Base-by-base conservation (phyloP, 192 early-diverging fungal genomes). In the Obelidium mucronatum region DNA sequence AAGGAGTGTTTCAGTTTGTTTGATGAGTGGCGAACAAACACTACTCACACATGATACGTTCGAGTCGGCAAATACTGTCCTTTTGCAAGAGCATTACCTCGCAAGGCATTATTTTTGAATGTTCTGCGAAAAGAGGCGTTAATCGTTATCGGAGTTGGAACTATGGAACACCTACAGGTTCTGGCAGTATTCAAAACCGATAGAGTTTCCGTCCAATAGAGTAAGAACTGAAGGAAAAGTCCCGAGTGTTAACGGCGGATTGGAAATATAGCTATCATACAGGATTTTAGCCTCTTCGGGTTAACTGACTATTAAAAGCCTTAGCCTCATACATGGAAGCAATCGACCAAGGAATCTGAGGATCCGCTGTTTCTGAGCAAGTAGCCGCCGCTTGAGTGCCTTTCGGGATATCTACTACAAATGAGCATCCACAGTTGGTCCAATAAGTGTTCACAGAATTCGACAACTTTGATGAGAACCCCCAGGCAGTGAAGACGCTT, bases 91-190 rank as follows among this genome's bases (percentile, higher is more conserved):
- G 72, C 72, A 48, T 36, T 44, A 15, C 72, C 72, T 8, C 6
- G 34, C 13, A 74, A 30, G 19, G 72, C 56, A 24, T 74, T 74
- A 40, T 74, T 63, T 11, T 56, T 74, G 37, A 74, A 44, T 1
- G 58, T 24, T 24, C 72, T 74, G 72, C 19, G 24, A 34, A 17
- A 2, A 37, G 1, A 19, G 19, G 44, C n/a, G 22, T 13, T 52
- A 52, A 52, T n/a, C n/a, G n/a, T n/a, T n/a, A n/a, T n/a, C n/a
- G n/a, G n/a, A n/a, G 44, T 48, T 48, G 44, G 0, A 48, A 48
- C 44, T n/a, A n/a, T 22, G 11, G 11, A 51, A 51, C 8, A 51
- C 8, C 11, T 13, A 8, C 11, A 51, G 11, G 48, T 22, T 22
- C 48, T 51, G 11, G 48, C 48, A 51, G 22, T 37, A 65, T 28